Evolutionary conservation across 352 stramenopile species (phyloP).

Genomic region (Phytophthora rubi): DNA sequence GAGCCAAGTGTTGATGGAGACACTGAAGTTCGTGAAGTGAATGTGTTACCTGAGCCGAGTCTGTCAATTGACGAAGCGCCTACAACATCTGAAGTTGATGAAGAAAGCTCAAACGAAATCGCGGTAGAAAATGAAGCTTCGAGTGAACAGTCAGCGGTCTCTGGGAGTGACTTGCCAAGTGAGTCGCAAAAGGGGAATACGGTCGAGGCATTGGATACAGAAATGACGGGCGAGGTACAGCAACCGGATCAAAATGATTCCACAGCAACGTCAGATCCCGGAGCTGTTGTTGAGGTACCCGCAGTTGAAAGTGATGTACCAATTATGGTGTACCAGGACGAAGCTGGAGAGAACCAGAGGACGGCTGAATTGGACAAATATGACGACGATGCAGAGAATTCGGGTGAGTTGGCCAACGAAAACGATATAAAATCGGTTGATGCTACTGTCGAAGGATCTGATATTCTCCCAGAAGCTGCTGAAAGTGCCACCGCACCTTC

Average conservation of each 20-base stretch:
- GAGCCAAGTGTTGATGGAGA: not conserved
- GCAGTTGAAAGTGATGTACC: slow-evolving; percentile 1
- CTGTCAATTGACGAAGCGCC: not conserved
- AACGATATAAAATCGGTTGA: not conserved
- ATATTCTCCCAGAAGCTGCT: not conserved
- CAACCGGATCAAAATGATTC: slow-evolving; percentile 7
- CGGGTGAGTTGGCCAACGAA: not conserved
- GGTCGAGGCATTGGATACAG: slow-evolving; percentile 1
- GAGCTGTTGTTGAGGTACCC: not conserved
- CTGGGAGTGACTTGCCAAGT: slow-evolving; percentile 10
- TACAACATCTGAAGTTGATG: not conserved
- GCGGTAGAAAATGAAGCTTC: slow-evolving; percentile 6
- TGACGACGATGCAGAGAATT: slow-evolving; percentile 2
- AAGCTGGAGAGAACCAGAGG: slow-evolving; percentile 2
- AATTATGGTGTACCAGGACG: not conserved
- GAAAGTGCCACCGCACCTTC: not conserved
- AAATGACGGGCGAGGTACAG: slow-evolving; percentile 1
- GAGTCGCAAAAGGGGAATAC: not conserved
- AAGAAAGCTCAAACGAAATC: not conserved
- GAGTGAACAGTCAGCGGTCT: not conserved
- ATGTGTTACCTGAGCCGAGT: not conserved
- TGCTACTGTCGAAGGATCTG: slow-evolving; percentile 5
- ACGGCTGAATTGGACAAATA: not conserved
- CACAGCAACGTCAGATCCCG: not conserved
- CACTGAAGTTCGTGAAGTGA: not conserved